phyloP scores from a whole-genome alignment of 805 yeast species.

The Starmerella floricola region DNA sequence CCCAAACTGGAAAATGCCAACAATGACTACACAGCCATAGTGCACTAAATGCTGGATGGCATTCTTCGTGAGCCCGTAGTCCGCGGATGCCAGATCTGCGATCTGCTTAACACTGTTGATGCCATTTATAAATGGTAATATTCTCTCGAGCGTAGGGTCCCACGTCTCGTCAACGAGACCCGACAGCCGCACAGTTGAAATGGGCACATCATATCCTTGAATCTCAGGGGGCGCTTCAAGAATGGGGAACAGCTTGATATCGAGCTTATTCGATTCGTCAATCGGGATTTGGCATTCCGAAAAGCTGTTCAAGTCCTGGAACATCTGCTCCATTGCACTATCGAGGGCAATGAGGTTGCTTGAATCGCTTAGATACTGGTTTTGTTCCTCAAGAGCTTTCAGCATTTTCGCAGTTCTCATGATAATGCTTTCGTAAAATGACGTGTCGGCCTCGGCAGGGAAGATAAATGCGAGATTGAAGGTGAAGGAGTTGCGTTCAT shows the following conservation, averaged over 20 bases:
- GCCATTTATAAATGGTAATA: slow-evolving; percentile 79
- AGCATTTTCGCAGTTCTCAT: slow-evolving; percentile 80
- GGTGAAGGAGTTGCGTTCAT: slow-evolving; percentile 82
- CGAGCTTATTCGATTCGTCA: slow-evolving; percentile 78
- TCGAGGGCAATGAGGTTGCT: slow-evolving; percentile 45
- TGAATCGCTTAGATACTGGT: slow-evolving; percentile 49
- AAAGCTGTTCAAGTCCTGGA: slow-evolving; percentile 85
- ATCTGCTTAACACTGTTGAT: slow-evolving; percentile 69
- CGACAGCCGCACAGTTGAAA: slow-evolving; percentile 66
- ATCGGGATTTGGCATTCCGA: slow-evolving; percentile 93
- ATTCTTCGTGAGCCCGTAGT: slow-evolving; percentile 61
- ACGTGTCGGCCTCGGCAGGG: slow-evolving; percentile 64
- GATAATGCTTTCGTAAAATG: slow-evolving; percentile 78
- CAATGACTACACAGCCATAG: slow-evolving; percentile 68
- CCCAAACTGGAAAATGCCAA: slow-evolving; percentile 80
- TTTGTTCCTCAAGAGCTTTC: slow-evolving; percentile 80
- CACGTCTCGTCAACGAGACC: slow-evolving; percentile 76
- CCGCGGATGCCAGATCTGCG: slow-evolving; percentile 69
- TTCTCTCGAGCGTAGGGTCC: slow-evolving; percentile 93
- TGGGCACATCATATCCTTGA: slow-evolving; percentile 77
- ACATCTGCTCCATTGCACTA: slow-evolving; percentile 76
- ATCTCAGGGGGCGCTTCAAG: slow-evolving; percentile 67
- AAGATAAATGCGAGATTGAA: slow-evolving; percentile 91
- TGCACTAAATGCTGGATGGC: slow-evolving; percentile 87
- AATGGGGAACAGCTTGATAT: slow-evolving; percentile 88